A percentile compares a stretch with the other conserved stretches of the same genome.
Conservation (phyloP, 768 basidiomycete species). For the Lactarius quietus region DNA sequence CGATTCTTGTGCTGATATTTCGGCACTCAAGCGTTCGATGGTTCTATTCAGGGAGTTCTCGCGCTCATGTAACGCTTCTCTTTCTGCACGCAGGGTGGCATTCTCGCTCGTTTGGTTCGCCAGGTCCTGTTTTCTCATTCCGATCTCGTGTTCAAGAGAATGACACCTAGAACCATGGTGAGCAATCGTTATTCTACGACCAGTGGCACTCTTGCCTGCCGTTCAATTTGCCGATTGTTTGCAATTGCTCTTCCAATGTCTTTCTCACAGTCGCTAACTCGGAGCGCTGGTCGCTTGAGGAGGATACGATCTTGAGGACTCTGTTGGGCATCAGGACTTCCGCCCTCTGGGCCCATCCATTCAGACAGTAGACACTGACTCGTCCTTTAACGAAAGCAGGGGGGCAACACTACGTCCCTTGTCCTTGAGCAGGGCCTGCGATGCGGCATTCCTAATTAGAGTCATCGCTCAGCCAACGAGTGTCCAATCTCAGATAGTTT, state of each 20-base stretch:
- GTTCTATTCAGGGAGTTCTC: constrained; percentile 2
- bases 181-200: neutral
- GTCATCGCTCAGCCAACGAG: neutral
- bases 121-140: constrained; percentile 16
- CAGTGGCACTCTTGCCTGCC: constrained; percentile 1
- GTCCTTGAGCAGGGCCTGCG: constrained; percentile 21
- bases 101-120: constrained; percentile 6
- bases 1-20: constrained; percentile 11
- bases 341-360: too few relatives aligned
- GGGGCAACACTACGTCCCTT: constrained; percentile 4
- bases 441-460: constrained; percentile 18
- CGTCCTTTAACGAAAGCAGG: constrained; percentile 18
- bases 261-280: constrained; percentile 16
- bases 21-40: constrained; percentile 12
- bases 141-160: constrained; percentile 15
- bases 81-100: constrained; percentile 4
- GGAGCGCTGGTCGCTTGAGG: constrained; percentile 17
- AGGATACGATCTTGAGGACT: constrained; percentile 15
- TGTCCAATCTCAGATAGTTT: neutral
- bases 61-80: constrained; percentile 12
- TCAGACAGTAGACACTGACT: constrained; percentile 17
- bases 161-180: constrained; percentile 8
- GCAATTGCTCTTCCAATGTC: constrained; percentile 14
- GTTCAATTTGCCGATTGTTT: constrained; percentile 19
- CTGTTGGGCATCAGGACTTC: neutral